Conservation (phyloP, 352 stramenopile species). For the Phytophthora agathidicida region DNA sequence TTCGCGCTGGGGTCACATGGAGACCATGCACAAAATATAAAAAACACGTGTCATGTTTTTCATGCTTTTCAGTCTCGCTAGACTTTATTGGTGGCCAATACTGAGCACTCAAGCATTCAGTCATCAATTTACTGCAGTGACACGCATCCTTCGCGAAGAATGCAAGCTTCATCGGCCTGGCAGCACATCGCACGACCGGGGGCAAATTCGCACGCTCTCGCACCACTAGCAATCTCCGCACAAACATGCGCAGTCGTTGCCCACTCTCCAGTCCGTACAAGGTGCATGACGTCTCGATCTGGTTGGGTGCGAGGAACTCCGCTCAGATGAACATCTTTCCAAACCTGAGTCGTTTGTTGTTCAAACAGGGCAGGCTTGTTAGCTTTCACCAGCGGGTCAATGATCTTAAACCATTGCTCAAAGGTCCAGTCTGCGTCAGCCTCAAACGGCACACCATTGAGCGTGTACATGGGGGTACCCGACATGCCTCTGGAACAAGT, state of each 20-base stretch:
- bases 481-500: slow-evolving; percentile 74
- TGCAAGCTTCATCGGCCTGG: slow-evolving; percentile 66
- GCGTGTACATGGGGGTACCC: slow-evolving; percentile 77
- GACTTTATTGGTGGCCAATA: too few species aligned
- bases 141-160: slow-evolving; percentile 63
- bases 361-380: slow-evolving; percentile 40
- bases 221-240: slow-evolving; percentile 30
- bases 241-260: slow-evolving; percentile 49
- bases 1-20: too few species aligned
- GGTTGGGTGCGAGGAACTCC: slow-evolving; percentile 46
- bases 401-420: slow-evolving; percentile 67
- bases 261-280: slow-evolving; percentile 41
- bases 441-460: slow-evolving; percentile 81
- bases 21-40: too few species aligned
- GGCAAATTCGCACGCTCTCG: slow-evolving; percentile 69
- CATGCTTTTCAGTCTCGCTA: too few species aligned
- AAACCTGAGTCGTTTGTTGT: slow-evolving; percentile 48
- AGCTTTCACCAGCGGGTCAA: slow-evolving; percentile 51
- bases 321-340: slow-evolving; percentile 48
- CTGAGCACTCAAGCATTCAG: too few species aligned
- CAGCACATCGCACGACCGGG: slow-evolving; percentile 78
- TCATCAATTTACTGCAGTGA: slow-evolving; percentile 29
- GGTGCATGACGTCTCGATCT: slow-evolving; percentile 64
- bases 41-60: too few species aligned
- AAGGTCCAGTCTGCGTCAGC: slow-evolving; percentile 72